Evolutionary conservation across 1,284 basidiomycete species (phyloP).

Genomic region (Irpex sp.): DNA sequence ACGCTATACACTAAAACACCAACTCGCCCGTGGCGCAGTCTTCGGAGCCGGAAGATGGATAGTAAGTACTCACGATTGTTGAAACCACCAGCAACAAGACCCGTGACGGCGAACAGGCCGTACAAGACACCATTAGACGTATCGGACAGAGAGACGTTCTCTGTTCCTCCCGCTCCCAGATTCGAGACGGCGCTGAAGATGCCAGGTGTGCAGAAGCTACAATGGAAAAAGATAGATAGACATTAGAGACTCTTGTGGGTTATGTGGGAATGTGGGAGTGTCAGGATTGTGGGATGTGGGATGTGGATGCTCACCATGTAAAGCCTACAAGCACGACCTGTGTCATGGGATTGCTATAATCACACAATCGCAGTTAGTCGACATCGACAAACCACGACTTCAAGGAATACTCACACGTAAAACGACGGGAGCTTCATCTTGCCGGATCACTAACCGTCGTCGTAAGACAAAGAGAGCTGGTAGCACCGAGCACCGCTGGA

Average conservation of each 20-base stretch:
- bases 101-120: constrained; percentile 37
- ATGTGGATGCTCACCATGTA: constrained; percentile 28
- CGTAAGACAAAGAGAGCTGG: too few species aligned
- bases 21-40: neutral
- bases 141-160: constrained; percentile 35
- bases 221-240: neutral
- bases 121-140: constrained; percentile 39
- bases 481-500: too few species aligned
- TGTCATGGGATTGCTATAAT: constrained; percentile 29
- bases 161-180: constrained; percentile 40
- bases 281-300: too few species aligned
- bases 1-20: neutral
- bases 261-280: too few species aligned
- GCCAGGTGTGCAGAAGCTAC: constrained; percentile 37
- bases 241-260: neutral
- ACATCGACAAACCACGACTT: neutral
- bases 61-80: constrained; percentile 32
- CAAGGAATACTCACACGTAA: constrained; percentile 21
- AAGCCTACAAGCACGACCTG: constrained; percentile 39
- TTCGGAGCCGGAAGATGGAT: too few species aligned
- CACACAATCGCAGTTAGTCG: neutral
- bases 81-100: constrained; percentile 42
- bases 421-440: constrained; percentile 17
- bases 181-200: constrained; percentile 45
- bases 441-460: too few species aligned